Conservation (phyloP, 495 filamentous ascomycete genomes). For the Astrothelium subdiscretum region DNA sequence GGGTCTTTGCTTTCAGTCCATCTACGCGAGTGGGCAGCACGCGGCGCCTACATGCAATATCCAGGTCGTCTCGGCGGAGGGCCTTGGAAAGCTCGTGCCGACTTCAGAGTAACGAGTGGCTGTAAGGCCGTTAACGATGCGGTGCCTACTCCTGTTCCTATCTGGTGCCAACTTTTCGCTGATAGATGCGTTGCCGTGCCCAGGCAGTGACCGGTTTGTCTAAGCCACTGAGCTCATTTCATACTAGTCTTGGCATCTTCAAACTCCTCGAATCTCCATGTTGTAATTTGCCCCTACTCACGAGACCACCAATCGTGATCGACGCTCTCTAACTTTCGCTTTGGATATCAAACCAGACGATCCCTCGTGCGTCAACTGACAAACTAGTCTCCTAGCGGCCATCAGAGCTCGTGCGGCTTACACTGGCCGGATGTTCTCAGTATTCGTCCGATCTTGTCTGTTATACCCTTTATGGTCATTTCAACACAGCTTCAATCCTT, state of each 20-base stretch:
- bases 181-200: not conserved
- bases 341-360: not conserved
- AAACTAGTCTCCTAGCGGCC: not conserved
- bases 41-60: not conserved
- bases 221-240: not conserved
- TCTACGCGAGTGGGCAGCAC: not conserved
- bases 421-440: not conserved
- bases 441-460: not conserved
- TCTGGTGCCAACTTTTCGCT: not conserved
- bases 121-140: not conserved
- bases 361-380: not conserved
- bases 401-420: not conserved
- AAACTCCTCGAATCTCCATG: not conserved
- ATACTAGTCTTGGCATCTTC: not conserved
- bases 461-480: not conserved
- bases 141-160: not conserved
- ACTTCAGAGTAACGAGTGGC: not conserved
- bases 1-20: not conserved
- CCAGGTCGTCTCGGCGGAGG: not conserved
- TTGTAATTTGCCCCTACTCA: not conserved
- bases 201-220: not conserved
- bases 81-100: not conserved
- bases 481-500: not conserved
- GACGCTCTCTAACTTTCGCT: not conserved
- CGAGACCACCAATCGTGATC: slow-evolving; percentile 2